Base-by-base conservation (phyloP, 2,329 filamentous ascomycete genomes). In the Lomentospora prolificans region DNA sequence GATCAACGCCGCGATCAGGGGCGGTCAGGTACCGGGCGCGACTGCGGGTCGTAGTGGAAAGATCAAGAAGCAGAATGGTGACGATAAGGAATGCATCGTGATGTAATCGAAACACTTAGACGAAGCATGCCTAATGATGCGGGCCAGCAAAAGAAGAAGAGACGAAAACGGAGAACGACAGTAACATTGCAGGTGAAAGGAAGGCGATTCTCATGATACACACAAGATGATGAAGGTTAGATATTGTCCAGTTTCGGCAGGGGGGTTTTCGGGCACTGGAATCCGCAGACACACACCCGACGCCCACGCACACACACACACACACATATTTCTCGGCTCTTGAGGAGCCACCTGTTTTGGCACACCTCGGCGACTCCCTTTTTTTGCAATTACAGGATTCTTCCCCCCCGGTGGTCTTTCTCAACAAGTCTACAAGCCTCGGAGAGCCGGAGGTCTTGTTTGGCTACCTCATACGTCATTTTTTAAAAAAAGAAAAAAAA, bases 1-100 rank as follows among this genome's bases (percentile, higher is more conserved):
- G 41, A 99, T 99, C 59, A 82, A 87, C 59, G 87, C 88, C 7
- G 92, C 94, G 9, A 87, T 91, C 28, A 81, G 76, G 60, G 79
- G 78, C 24, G 63, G 77, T 4, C 77, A 69, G 1, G 81, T 81
- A 77, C 79, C 81, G 7, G 77, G 80, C 12, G 78, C 70, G 10
- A 69, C 78, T n/a, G 71, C 77, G 4, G 30, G 19, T 33, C 73
- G 75, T 30, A 74, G 69, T 59, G 71, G 69, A 57, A 82, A 81
- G 64, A 72, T 77, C 60, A 73, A 70, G 64, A 82, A 81, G 30
- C 30, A 33, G 64, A 69, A 62, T 27, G 74, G 72, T 55, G 74
- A 78, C 56, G 77, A 81, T 57, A 81, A 79, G 67, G 77, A 81
- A 55, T 83, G 80, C 64, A 66, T 77, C 56, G 72, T 83, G 61